Conservation (phyloP, 2,329 filamentous ascomycete genomes). For the Trichocomaceae sp. region DNA sequence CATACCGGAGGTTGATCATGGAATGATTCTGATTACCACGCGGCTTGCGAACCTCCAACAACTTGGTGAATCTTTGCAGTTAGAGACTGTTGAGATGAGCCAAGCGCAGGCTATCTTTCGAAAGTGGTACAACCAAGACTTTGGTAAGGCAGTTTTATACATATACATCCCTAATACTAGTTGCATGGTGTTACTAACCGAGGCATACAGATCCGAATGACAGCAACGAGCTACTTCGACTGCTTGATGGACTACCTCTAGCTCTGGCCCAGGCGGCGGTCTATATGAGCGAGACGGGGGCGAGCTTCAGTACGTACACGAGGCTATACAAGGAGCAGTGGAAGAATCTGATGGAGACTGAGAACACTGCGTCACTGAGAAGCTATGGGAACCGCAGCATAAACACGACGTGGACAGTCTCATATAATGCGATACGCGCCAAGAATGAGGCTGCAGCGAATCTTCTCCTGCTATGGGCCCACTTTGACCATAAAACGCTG, state of each 20-base stretch:
- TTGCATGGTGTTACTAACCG: constrained; percentile 4
- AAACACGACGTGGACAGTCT: constrained; percentile 4
- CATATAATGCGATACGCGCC: not conserved
- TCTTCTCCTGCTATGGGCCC: constrained; percentile 1
- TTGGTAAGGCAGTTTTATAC: constrained; percentile 4
- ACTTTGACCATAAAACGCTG: constrained; percentile 5
- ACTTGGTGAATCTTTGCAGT: constrained; percentile 2
- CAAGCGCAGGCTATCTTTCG: constrained; percentile 8
- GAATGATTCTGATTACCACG: constrained; percentile 11
- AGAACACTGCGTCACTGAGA: not conserved
- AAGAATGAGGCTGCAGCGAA: not conserved
- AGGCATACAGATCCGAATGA: not conserved
- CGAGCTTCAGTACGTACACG: not conserved
- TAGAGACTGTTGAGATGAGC: constrained; percentile 3
- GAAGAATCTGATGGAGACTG: not conserved
- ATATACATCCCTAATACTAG: not conserved
- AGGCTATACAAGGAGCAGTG: constrained; percentile 2
- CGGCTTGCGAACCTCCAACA: constrained; percentile 10
- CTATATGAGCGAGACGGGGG: constrained; percentile 2
- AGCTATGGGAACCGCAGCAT: not conserved
- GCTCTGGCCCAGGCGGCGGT: not conserved
- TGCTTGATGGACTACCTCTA: constrained; percentile 5
- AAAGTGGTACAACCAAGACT: constrained; percentile 7
- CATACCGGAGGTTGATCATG: constrained; percentile 9
- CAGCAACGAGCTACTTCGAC: constrained; percentile 1